A percentile compares a stretch with the other conserved stretches of the same genome.
These are phyloP conservation scores for Cardamine chenopodiifolia DNA, from an alignment of 345 rosid genomes.

Conservation along the genomic window DNA sequence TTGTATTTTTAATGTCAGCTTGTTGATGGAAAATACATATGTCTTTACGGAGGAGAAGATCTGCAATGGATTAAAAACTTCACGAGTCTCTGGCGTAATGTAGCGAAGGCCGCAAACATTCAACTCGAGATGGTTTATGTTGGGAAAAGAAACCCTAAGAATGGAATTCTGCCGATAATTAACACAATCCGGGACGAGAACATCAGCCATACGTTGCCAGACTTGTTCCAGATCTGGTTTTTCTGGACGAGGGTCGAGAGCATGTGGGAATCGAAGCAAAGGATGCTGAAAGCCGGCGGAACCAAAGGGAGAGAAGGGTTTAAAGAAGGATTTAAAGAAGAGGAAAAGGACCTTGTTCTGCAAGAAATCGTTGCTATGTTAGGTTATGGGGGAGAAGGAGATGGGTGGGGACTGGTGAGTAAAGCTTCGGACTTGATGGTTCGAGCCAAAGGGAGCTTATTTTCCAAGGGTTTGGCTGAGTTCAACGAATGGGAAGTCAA, in stretches of 20 bases:
- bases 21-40: constrained; percentile 52
- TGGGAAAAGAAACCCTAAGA: constrained; percentile 68
- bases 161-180: constrained; percentile 48
- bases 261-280: constrained; percentile 77
- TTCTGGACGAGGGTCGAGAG: constrained; percentile 90
- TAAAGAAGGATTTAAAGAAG: constrained; percentile 28
- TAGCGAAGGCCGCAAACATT: constrained; percentile 49
- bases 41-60: constrained; percentile 83
- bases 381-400: constrained; percentile 60
- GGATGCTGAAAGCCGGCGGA: constrained; percentile 36
- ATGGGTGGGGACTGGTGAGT: constrained; percentile 65
- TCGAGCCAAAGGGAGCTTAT: constrained; percentile 50
- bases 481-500: constrained; percentile 47
- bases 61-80: constrained; percentile 65
- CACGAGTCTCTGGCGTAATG: constrained; percentile 42
- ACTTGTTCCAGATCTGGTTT: constrained; percentile 57
- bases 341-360: constrained; percentile 56
- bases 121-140: constrained; percentile 64
- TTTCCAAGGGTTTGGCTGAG: constrained; percentile 44
- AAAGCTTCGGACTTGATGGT: constrained; percentile 53
- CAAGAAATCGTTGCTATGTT: constrained; percentile 59
- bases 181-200: constrained; percentile 41
- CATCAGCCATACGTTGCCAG: constrained; percentile 49
- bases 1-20: constrained; percentile 42
- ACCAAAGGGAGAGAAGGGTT: constrained; percentile 35